Evolutionary conservation across 1,139 yeast species (phyloP).

Genomic region (Blastobotrys proliferans): DNA sequence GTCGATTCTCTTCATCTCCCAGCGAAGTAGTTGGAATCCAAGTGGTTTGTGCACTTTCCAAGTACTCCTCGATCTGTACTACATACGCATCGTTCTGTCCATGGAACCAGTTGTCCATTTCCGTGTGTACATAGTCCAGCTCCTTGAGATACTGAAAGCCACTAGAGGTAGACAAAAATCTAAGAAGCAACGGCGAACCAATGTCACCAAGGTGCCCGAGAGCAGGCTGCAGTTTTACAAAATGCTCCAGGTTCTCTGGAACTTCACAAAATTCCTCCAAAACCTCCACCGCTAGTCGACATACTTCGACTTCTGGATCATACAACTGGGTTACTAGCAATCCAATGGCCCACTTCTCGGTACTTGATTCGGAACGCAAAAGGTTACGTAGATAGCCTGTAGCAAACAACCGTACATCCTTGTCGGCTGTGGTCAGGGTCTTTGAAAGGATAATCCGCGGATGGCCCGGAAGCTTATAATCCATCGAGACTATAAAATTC

Average conservation of each 20-base stretch:
- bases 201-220: slow-evolving; percentile 42
- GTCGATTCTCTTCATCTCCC: slow-evolving; percentile 8
- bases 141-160: slow-evolving; percentile 54
- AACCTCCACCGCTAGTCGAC: slow-evolving; percentile 51
- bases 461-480: slow-evolving; percentile 61
- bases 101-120: slow-evolving; percentile 59
- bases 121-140: slow-evolving; percentile 50
- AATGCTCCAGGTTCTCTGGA: slow-evolving; percentile 41
- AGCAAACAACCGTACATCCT: slow-evolving; percentile 51
- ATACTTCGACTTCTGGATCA: slow-evolving; percentile 58
- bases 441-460: slow-evolving; percentile 63
- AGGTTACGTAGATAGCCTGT: slow-evolving; percentile 51
- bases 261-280: slow-evolving; percentile 47
- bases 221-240: slow-evolving; percentile 45
- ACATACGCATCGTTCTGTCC: slow-evolving; percentile 52
- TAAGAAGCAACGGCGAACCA: slow-evolving; percentile 48
- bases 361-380: slow-evolving; percentile 28
- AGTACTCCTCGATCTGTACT: slow-evolving; percentile 45
- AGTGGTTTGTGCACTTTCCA: slow-evolving; percentile 29
- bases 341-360: slow-evolving; percentile 42
- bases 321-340: slow-evolving; percentile 66
- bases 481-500: slow-evolving; percentile 56
- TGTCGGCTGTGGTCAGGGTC: slow-evolving; percentile 55
- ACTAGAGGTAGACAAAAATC: slow-evolving; percentile 49
- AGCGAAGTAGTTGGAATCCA: slow-evolving; percentile 16